These are phyloP conservation scores for Calophaca sinica DNA, from an alignment of 306 rosid genomes.

Conservation along the genomic window DNA sequence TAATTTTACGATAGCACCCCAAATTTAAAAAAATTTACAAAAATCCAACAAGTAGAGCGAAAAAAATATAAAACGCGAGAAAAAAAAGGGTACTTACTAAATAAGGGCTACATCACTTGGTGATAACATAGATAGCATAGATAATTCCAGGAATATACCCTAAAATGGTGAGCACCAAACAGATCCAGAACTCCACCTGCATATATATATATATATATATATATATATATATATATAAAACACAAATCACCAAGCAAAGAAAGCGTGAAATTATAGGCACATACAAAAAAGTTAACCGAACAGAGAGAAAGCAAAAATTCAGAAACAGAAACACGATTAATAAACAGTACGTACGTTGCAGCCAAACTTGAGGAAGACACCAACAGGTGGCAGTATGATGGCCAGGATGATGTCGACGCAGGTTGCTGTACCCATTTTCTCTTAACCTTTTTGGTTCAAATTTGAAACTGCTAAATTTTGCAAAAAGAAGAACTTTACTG, in stretches of 20 bases:
- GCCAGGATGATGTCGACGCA: conserved; percentile 77
- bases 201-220: too few species aligned
- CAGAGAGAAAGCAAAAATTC: neutral
- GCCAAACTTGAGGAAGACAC: conserved; percentile 86
- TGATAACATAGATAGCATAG: conserved; percentile 69
- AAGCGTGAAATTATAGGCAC: neutral
- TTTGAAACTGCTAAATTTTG: neutral
- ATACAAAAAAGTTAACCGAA: neutral
- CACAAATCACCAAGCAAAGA: neutral
- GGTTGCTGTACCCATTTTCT: conserved; percentile 57
- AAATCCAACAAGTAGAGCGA: neutral
- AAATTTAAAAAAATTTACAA: too few species aligned
- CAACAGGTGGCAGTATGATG: conserved; percentile 86
- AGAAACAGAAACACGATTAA: neutral
- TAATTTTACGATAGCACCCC: too few species aligned
- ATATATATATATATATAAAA: too few species aligned
- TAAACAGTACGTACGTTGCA: conserved; percentile 53
- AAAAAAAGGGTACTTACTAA: neutral
- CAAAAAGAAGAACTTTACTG: neutral
- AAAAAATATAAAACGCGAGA: neutral
- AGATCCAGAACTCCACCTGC: conserved; percentile 88
- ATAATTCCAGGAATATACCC: conserved; percentile 82
- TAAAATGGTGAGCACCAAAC: conserved; percentile 68
- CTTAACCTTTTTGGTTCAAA: neutral
- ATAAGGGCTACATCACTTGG: conserved; percentile 52